These are phyloP conservation scores for Porpolomopsis calyptriformis DNA, from an alignment of 768 basidiomycete genomes.

Conservation along the genomic window DNA sequence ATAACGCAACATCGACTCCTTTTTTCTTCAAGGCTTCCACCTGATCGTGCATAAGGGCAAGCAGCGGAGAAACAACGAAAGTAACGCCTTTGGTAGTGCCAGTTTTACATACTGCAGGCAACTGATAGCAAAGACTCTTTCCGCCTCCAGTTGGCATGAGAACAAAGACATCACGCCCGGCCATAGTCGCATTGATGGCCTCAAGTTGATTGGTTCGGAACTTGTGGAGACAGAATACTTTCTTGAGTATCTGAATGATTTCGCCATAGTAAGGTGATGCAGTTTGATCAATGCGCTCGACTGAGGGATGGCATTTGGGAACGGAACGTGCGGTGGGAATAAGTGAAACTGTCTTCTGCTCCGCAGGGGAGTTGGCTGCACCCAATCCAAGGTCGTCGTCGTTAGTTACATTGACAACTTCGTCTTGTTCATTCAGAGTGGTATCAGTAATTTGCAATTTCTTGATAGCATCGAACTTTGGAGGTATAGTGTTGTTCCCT, in stretches of 20 bases:
- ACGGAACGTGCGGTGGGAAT: constrained; percentile 7
- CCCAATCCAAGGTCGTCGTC: not conserved
- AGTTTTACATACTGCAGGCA: constrained; percentile 72
- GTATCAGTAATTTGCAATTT: not conserved
- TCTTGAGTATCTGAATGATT: constrained; percentile 40
- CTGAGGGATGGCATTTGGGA: constrained; percentile 9
- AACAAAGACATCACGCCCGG: constrained; percentile 81
- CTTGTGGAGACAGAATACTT: constrained; percentile 48
- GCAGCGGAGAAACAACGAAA: constrained; percentile 81
- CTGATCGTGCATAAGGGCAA: constrained; percentile 87
- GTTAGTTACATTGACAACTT: no score
- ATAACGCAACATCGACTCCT: constrained; percentile 57
- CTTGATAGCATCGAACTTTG: no score
- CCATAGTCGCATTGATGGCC: constrained; percentile 71
- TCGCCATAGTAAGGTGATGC: constrained; percentile 33
- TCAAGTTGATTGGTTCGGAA: constrained; percentile 84
- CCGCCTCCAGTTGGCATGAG: constrained; percentile 96
- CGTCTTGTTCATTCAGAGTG: no score
- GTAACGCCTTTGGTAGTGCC: constrained; percentile 75
- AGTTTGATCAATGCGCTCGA: constrained; percentile 10
- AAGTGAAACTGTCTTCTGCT: not conserved
- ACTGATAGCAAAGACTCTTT: constrained; percentile 80
- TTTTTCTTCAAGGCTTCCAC: constrained; percentile 54
- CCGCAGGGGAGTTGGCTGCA: not conserved
- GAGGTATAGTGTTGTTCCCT: no score